Conservation (phyloP, 2,329 filamentous ascomycete genomes). For the Dryadomyces quercivorus region DNA sequence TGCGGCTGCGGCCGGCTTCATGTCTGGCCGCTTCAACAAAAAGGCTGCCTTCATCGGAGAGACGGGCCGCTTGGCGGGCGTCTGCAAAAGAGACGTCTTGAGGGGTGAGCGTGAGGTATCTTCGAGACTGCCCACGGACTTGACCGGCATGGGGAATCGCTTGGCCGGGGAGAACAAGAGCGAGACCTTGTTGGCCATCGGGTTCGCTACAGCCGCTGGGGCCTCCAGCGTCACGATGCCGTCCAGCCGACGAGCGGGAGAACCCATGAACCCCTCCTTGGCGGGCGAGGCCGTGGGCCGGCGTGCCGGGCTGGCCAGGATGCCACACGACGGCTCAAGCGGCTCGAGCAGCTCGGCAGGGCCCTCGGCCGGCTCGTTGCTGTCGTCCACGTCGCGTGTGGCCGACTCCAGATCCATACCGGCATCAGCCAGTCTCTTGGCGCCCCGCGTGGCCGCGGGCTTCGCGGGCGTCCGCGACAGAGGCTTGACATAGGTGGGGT, state of each 20-base stretch:
- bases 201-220: slow-evolving; percentile 9
- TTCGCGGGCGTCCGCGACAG: slow-evolving; percentile 46
- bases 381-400: not conserved
- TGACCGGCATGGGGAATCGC: slow-evolving; percentile 33
- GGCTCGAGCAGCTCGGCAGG: slow-evolving; percentile 15
- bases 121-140: slow-evolving; percentile 15
- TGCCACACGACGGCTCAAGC: slow-evolving; percentile 23
- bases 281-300: slow-evolving; percentile 37
- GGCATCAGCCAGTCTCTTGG: not conserved
- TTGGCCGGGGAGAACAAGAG: slow-evolving; percentile 40
- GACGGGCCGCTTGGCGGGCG: slow-evolving; percentile 21
- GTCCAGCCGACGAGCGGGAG: slow-evolving; percentile 43
- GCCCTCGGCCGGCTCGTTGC: slow-evolving; percentile 14
- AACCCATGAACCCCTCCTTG: slow-evolving; percentile 39
- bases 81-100: slow-evolving; percentile 37
- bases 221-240: slow-evolving; percentile 14
- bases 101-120: slow-evolving; percentile 23
- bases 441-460: slow-evolving; percentile 18
- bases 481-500: slow-evolving; percentile 33
- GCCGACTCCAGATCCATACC: slow-evolving; percentile 3
- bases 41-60: slow-evolving; percentile 24
- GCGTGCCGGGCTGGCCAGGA: slow-evolving; percentile 43
- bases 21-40: slow-evolving; percentile 19
- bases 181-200: slow-evolving; percentile 21
- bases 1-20: not conserved